Base-by-base conservation (phyloP, 495 filamentous ascomycete genomes). In the Astrothelium macrocarpum region DNA sequence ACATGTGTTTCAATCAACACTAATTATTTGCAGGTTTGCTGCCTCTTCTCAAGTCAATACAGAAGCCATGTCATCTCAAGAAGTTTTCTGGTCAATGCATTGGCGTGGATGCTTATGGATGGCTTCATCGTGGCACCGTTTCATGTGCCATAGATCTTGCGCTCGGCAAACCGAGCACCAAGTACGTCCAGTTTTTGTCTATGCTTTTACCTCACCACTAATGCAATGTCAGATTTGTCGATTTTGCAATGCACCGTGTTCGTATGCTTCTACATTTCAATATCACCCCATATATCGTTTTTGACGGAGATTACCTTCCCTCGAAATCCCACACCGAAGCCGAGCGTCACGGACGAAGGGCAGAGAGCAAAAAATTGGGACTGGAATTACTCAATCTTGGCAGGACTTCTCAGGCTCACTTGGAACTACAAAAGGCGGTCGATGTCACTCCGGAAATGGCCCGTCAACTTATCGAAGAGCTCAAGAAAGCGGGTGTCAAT, bases 371-470 rank as follows among this genome's bases (percentile, higher is more conserved):
- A 68, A 82, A 82, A 65, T 65, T 81, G 0, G 94, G 93, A 1
- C 73, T 95, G 59, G 90, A 95, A 69, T 77, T 96, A 16, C 79
- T 96, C 42, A 82, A 84, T 59, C 87, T 90, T 32, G 91, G 91
- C 16, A 89, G 89, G 70, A 80, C 82, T 2, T 83, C 86, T 1
- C 89, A 93, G 69, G 95, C 95, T 1, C 84, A 93, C 68, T 76
- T 84, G 23, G 90, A 97, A 68, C 81, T 99, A 23, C 93, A 97
- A 71, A 99, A 97, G 71, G 90, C 94, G 23, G 85, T 99, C 59
- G 95, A 99, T 75, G 87, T 99, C 14, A 97, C 92, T 0, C 93
- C 95, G 1, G 84, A 91, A 67, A 97, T 99, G 95, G 94, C 95
- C 28, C 81, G 89, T 2, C 82, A 89, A 67, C 75, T 97, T 25